Evolutionary conservation across 164 flowering plant species (phyloP).

Genomic region (Echeveria elegans): DNA sequence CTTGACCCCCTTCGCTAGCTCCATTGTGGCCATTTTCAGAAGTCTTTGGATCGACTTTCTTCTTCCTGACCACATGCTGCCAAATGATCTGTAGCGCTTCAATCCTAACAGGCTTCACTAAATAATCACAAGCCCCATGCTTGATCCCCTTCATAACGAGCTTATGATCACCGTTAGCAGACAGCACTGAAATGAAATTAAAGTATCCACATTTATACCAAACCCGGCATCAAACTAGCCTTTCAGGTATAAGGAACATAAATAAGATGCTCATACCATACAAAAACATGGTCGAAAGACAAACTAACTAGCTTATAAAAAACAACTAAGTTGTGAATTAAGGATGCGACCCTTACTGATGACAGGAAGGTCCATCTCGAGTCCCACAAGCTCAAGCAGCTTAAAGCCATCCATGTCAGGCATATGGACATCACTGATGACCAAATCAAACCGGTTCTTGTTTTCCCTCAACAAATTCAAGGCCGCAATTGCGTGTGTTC

Average conservation of each 20-base stretch:
- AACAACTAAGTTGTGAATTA: no score
- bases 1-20: no score
- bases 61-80: conserved; percentile 47
- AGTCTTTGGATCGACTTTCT: conserved; percentile 30
- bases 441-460: conserved; percentile 38
- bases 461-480: conserved; percentile 38
- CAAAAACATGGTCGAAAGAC: no score
- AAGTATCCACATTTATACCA: no score
- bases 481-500: conserved; percentile 33
- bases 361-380: conserved; percentile 13
- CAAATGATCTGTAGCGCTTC: conserved; percentile 49
- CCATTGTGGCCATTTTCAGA: conserved; percentile 22
- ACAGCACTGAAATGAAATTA: conserved; percentile 26
- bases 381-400: conserved; percentile 13
- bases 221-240: no score
- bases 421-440: conserved; percentile 51
- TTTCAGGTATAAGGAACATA: no score
- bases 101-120: conserved; percentile 43
- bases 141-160: conserved; percentile 52
- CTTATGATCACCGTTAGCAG: conserved; percentile 36
- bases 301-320: no score
- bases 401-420: conserved; percentile 57
- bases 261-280: no score
- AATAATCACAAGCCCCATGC: conserved; percentile 53
- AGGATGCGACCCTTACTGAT: no score